Percentiles rank a stretch among this genome's conserved stretches.
Evolutionary conservation across 257 asterid species (phyloP).

Genomic region (Solanum rostratum): DNA sequence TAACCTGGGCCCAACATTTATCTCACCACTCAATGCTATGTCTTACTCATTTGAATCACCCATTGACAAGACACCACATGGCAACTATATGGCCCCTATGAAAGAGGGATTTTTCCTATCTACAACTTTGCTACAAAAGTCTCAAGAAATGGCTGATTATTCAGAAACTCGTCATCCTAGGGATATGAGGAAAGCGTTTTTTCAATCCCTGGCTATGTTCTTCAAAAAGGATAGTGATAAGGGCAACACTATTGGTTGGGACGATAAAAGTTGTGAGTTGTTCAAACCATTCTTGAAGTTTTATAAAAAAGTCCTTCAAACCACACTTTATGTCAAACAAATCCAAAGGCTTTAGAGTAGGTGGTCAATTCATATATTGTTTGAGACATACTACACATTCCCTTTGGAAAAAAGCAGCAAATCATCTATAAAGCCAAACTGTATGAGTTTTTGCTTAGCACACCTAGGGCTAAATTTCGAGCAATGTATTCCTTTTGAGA

Average conservation of each 20-base stretch:
- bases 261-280: conserved; percentile 39
- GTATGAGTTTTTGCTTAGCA: too few species aligned
- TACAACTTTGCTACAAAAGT: conserved; percentile 85
- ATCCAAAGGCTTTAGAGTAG: too few species aligned
- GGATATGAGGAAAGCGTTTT: conserved; percentile 71
- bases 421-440: too few species aligned
- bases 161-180: conserved; percentile 45
- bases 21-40: conserved; percentile 71
- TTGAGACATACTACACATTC: too few species aligned
- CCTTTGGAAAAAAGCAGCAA: too few species aligned
- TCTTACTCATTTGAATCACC: conserved; percentile 93
- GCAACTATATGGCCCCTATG: conserved; percentile 6
- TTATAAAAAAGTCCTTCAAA: too few species aligned
- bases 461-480: too few species aligned
- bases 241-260: conserved; percentile 18
- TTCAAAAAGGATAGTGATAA: conserved; percentile 32
- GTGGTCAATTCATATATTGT: too few species aligned
- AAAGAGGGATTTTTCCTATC: conserved; percentile 62
- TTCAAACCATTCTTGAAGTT: conserved; percentile 55
- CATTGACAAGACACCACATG: conserved; percentile 40
- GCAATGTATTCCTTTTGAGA: too few species aligned
- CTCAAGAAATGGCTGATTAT: conserved; percentile 38
- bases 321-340: too few species aligned
- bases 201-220: conserved; percentile 73
- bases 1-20: conserved; percentile 35